Conservation (phyloP, 768 basidiomycete species). For the Cyclocybe aegerita region DNA sequence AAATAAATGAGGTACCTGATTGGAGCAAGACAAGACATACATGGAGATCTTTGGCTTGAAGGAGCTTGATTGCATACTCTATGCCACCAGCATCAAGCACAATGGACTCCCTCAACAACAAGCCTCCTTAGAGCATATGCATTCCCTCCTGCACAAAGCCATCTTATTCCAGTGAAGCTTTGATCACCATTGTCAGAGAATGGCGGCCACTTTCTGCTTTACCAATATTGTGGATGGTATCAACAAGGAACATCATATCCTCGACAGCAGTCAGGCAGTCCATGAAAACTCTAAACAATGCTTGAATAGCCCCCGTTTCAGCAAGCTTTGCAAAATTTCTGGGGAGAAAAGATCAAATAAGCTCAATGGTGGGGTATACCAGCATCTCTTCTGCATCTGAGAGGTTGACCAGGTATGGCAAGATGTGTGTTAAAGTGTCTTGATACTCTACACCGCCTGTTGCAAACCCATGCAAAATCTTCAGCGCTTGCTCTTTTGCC, state of each 20-base stretch:
- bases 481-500: not conserved
- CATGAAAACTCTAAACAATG: too few species aligned
- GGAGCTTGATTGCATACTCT: constrained; percentile 15
- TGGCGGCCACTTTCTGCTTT: too few species aligned
- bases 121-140: constrained; percentile 15
- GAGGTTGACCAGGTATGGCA: too few species aligned
- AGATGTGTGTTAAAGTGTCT: too few species aligned
- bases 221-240: too few species aligned
- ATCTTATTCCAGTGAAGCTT: constrained; percentile 6
- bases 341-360: too few species aligned
- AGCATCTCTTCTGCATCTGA: too few species aligned
- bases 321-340: not conserved
- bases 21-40: constrained; percentile 7
- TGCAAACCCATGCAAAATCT: constrained; percentile 3
- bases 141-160: constrained; percentile 17
- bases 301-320: not conserved
- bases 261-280: too few species aligned
- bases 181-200: constrained; percentile 2
- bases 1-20: not conserved
- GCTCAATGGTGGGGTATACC: too few species aligned
- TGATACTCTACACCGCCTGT: too few species aligned
- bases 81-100: constrained; percentile 16
- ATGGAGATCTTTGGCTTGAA: constrained; percentile 13
- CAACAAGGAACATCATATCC: too few species aligned
- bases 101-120: constrained; percentile 3